A percentile compares a stretch with the other conserved stretches of the same genome.
These are phyloP conservation scores for Neurospora sp. DNA, from an alignment of 495 filamentous ascomycete genomes.

Conservation along the genomic window DNA sequence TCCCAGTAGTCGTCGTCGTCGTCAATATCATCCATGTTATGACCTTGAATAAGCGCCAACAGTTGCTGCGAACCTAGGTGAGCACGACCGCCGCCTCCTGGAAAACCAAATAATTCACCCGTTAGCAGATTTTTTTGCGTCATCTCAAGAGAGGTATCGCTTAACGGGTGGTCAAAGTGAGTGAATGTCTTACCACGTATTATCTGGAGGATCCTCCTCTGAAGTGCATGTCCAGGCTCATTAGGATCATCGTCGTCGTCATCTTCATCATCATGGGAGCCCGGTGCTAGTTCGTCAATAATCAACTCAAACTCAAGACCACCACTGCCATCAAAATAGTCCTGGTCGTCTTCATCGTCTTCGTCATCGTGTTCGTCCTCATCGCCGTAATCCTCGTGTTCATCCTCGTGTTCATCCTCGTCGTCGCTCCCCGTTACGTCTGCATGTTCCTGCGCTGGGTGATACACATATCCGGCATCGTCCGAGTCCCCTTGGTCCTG, in stretches of 20 bases:
- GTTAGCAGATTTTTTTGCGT: conserved; percentile 4
- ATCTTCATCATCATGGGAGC: neutral
- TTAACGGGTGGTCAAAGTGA: neutral
- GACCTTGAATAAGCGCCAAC: neutral
- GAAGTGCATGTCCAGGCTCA: conserved; percentile 5
- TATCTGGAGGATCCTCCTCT: conserved; percentile 21
- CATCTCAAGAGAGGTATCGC: conserved; percentile 20
- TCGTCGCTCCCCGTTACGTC: conserved; percentile 11
- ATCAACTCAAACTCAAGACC: conserved; percentile 22
- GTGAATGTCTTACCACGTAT: conserved; percentile 11
- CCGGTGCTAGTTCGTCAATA: conserved; percentile 11
- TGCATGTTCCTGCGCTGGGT: conserved; percentile 1
- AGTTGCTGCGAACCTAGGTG: neutral
- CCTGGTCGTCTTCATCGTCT: conserved; percentile 34
- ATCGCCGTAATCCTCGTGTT: conserved; percentile 26
- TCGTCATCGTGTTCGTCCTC: conserved; percentile 44
- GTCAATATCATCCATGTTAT: conserved; percentile 5
- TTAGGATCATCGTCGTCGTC: conserved; percentile 1
- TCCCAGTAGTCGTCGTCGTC: conserved; percentile 23
- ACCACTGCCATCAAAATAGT: conserved; percentile 29
- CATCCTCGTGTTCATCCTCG: conserved; percentile 21
- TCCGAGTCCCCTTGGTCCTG: neutral
- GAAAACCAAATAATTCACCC: conserved; percentile 8
- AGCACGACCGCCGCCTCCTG: conserved; percentile 7
- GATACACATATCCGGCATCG: neutral